phyloP scores from a whole-genome alignment of 495 filamentous ascomycete genomes.

The Talaromyces wortmannii region DNA sequence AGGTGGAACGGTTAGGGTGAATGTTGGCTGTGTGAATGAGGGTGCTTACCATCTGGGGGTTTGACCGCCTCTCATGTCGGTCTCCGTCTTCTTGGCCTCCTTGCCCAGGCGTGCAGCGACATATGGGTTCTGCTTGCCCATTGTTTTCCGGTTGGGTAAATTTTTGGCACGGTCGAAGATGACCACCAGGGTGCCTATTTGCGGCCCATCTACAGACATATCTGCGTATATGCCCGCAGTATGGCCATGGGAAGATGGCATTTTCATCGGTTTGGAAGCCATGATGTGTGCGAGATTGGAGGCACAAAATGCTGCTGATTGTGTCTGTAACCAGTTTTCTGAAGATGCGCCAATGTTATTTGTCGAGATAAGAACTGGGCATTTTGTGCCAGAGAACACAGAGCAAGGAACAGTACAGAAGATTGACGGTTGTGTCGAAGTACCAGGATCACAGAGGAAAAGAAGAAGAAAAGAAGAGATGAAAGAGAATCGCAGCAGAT shows the following conservation, averaged over 20 bases:
- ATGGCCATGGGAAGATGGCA: constrained; percentile 44
- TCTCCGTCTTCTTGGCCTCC: constrained; percentile 95
- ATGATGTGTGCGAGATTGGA: constrained; percentile 10
- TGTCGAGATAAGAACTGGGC: background rate
- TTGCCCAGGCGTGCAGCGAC: constrained; percentile 91
- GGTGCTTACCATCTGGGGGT: constrained; percentile 81
- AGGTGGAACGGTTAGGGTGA: background rate
- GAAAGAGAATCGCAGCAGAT: background rate
- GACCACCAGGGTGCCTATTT: constrained; percentile 87
- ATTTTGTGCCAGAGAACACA: background rate
- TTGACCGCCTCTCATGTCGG: constrained; percentile 89
- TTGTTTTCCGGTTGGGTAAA: constrained; percentile 88
- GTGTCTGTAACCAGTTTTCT: background rate
- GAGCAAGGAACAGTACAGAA: too few species aligned
- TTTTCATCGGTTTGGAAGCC: constrained; percentile 23
- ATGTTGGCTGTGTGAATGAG: background rate
- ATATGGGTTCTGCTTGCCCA: constrained; percentile 98
- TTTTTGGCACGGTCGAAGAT: constrained; percentile 94
- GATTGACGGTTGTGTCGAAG: background rate
- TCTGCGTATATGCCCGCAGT: constrained; percentile 94
- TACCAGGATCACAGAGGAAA: background rate
- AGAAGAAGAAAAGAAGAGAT: background rate
- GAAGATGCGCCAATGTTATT: background rate
- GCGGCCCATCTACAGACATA: constrained; percentile 89
- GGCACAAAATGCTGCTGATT: background rate